Conservation (phyloP, 352 stramenopile genomes). For the Pythium myriotylum region DNA sequence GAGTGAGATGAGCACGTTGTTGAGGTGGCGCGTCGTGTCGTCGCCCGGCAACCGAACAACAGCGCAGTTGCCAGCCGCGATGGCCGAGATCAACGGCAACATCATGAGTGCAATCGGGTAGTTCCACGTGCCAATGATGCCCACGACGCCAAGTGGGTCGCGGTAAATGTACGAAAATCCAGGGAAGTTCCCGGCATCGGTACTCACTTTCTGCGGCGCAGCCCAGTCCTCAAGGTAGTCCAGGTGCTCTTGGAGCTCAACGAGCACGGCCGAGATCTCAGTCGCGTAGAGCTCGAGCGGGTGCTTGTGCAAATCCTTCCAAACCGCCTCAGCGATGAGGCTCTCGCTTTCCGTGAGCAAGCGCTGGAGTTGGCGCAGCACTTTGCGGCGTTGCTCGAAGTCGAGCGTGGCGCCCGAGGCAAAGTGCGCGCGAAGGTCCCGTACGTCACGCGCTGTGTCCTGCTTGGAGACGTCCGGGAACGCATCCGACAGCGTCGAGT, state of each 20-base stretch:
- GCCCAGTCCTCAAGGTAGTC: conserved; percentile 74
- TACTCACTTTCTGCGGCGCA: conserved; percentile 45
- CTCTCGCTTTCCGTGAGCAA: conserved; percentile 72
- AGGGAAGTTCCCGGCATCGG: conserved; percentile 59
- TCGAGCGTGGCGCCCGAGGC: conserved; percentile 46
- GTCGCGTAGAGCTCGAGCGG: conserved; percentile 58
- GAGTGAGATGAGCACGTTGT: conserved; percentile 54
- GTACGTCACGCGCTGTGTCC: conserved; percentile 55
- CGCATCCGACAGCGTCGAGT: conserved; percentile 20
- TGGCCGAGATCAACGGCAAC: conserved; percentile 59
- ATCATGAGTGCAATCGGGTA: conserved; percentile 82
- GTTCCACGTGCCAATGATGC: conserved; percentile 93
- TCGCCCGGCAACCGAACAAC: conserved; percentile 93
- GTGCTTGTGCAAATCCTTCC: conserved; percentile 80
- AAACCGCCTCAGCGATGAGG: conserved; percentile 64
- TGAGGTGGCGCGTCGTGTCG: conserved; percentile 65
- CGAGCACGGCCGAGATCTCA: conserved; percentile 53
- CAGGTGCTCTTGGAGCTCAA: conserved; percentile 78
- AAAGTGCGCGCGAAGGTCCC: conserved; percentile 51
- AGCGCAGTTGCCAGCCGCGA: conserved; percentile 90
- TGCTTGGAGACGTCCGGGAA: conserved; percentile 56
- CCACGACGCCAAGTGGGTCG: conserved; percentile 85
- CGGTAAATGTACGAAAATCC: conserved; percentile 58
- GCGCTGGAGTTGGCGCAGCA: conserved; percentile 54
- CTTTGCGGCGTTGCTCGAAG: conserved; percentile 38